These are phyloP conservation scores for Phialophora tarda DNA, from an alignment of 2,329 filamentous ascomycete species.

Conservation along the genomic window DNA sequence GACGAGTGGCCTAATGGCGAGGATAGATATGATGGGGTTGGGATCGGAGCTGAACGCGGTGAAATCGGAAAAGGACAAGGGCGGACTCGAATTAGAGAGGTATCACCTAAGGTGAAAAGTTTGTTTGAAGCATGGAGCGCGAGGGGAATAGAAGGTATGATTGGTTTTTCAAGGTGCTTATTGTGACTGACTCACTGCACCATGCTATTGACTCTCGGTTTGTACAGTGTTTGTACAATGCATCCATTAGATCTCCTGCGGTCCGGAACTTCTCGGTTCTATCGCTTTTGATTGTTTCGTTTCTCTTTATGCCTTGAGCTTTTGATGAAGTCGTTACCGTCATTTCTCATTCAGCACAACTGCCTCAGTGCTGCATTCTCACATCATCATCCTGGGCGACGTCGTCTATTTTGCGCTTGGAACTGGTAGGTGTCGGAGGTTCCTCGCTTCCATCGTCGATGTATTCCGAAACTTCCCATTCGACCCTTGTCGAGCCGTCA, in stretches of 20 bases:
- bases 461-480: slow-evolving; percentile 87
- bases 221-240: not conserved
- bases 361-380: slow-evolving; percentile 28
- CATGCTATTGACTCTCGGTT: not conserved
- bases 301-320: not conserved
- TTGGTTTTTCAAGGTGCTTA: not conserved
- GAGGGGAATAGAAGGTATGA: not conserved
- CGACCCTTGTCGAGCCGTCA: slow-evolving; percentile 70
- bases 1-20: slow-evolving; percentile 9
- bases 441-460: slow-evolving; percentile 31
- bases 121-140: not conserved
- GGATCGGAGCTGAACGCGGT: not conserved
- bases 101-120: not conserved
- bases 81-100: not conserved
- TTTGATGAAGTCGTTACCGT: not conserved
- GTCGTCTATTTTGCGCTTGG: slow-evolving; percentile 38
- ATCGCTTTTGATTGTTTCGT: not conserved
- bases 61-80: not conserved
- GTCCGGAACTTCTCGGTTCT: not conserved
- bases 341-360: not conserved
- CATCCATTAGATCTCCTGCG: not conserved
- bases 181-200: not conserved
- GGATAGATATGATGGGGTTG: not conserved
- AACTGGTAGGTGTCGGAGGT: slow-evolving; percentile 24
- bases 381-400: slow-evolving; percentile 33